Conservation (phyloP, 2,329 filamentous ascomycete genomes). For the Fusarium siculi region DNA sequence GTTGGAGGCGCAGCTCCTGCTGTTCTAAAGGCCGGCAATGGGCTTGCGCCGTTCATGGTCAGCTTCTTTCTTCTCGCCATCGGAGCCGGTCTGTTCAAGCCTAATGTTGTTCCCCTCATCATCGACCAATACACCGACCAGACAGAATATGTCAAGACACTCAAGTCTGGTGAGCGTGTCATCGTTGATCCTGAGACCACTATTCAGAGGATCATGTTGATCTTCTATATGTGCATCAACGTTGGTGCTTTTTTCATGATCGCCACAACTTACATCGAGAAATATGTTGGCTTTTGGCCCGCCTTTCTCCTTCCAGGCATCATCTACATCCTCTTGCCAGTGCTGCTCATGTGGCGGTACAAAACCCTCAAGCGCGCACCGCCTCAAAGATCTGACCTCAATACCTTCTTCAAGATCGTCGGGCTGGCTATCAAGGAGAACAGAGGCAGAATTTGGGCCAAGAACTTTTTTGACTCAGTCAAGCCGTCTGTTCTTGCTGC, state of each 20-base stretch:
- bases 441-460: background rate
- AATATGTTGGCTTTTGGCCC: constrained; percentile 61
- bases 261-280: constrained; percentile 63
- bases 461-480: background rate
- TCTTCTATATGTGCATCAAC: constrained; percentile 68
- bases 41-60: constrained; percentile 68
- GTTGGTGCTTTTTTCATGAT: constrained; percentile 64
- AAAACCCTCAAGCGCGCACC: background rate
- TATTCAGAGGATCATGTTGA: constrained; percentile 73
- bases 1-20: constrained; percentile 65
- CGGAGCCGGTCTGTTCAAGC: background rate
- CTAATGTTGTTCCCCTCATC: constrained; percentile 74
- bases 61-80: constrained; percentile 56
- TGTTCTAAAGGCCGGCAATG: constrained; percentile 57
- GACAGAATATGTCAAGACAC: constrained; percentile 49
- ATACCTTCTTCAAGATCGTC: background rate
- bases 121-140: constrained; percentile 72
- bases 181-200: constrained; percentile 76
- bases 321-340: constrained; percentile 65
- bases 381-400: background rate
- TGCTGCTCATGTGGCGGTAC: constrained; percentile 31
- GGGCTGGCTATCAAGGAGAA: background rate
- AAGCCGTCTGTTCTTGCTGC: background rate
- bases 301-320: constrained; percentile 53
- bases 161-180: constrained; percentile 68